These are phyloP conservation scores for Leersia perrieri DNA, from an alignment of 176 grass and related monocot genomes.

Conservation along the genomic window DNA sequence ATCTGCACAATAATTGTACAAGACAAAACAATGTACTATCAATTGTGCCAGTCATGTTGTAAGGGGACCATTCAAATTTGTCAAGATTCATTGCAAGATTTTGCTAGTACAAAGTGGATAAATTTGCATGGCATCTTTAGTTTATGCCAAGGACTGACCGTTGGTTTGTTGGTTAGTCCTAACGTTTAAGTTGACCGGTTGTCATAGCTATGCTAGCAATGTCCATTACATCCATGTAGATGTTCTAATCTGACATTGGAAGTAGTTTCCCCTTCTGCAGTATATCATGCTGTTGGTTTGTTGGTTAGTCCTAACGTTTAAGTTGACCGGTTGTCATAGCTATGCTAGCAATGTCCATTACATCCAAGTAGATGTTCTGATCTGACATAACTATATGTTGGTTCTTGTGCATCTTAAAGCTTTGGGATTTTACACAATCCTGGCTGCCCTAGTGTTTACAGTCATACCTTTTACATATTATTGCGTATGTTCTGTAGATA, in stretches of 20 bases:
- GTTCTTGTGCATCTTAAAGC: not conserved
- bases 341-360: slow-evolving; percentile 20
- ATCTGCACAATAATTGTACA: slow-evolving; percentile 15
- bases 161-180: slow-evolving; percentile 8
- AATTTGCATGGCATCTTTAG: not conserved
- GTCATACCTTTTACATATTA: not conserved
- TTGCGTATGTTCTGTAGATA: not conserved
- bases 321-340: not conserved
- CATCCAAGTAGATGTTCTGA: slow-evolving; percentile 26
- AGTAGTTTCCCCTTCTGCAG: not conserved
- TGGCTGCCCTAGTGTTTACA: not conserved
- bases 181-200: not conserved
- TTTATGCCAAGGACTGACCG: not conserved
- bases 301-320: slow-evolving; percentile 15
- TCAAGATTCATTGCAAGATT: slow-evolving; percentile 8
- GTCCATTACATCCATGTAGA: slow-evolving; percentile 23
- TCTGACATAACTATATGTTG: not conserved
- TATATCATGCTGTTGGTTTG: not conserved
- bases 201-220: not conserved
- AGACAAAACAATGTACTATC: slow-evolving; percentile 5
- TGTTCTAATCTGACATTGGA: slow-evolving; percentile 11
- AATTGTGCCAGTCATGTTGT: slow-evolving; percentile 5
- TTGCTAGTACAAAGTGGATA: slow-evolving; percentile 13
- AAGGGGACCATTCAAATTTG: not conserved
- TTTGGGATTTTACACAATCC: not conserved